Conservation (phyloP, 495 filamentous ascomycete species). For the Cryomyces minteri region DNA sequence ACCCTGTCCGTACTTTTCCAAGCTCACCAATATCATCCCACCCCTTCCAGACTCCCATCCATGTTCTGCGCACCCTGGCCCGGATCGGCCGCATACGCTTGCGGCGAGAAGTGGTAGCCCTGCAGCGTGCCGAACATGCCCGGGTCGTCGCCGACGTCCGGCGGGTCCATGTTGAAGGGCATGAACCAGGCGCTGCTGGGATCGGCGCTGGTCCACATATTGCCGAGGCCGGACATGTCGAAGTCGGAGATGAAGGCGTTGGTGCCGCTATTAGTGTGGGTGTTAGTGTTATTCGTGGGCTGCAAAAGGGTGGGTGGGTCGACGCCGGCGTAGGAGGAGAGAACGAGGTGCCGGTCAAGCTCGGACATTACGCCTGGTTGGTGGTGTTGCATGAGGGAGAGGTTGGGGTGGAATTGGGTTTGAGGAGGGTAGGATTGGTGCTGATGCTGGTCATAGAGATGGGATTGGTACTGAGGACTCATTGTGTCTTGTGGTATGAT, state of each 20-base stretch:
- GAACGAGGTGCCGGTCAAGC: constrained; percentile 62
- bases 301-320: constrained; percentile 17
- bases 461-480: constrained; percentile 22
- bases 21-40: too few relatives aligned
- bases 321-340: constrained; percentile 53
- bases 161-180: constrained; percentile 81
- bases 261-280: too few relatives aligned
- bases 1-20: too few relatives aligned
- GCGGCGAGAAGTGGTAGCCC: neutral
- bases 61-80: too few relatives aligned
- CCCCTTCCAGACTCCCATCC: too few relatives aligned
- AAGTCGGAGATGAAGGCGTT: neutral
- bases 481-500: neutral
- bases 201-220: constrained; percentile 2
- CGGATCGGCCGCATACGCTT: too few relatives aligned
- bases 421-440: constrained; percentile 10
- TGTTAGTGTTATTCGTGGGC: neutral
- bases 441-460: constrained; percentile 12
- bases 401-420: constrained; percentile 25
- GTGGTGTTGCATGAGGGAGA: neutral
- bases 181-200: constrained; percentile 77
- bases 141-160: constrained; percentile 33
- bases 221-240: constrained; percentile 3
- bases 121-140: constrained; percentile 13
- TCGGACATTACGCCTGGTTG: constrained; percentile 22